Percentiles rank a stretch among this genome's conserved stretches.
Conservation (phyloP, 1,284 basidiomycete genomes). For the Neonothopanus nambi region DNA sequence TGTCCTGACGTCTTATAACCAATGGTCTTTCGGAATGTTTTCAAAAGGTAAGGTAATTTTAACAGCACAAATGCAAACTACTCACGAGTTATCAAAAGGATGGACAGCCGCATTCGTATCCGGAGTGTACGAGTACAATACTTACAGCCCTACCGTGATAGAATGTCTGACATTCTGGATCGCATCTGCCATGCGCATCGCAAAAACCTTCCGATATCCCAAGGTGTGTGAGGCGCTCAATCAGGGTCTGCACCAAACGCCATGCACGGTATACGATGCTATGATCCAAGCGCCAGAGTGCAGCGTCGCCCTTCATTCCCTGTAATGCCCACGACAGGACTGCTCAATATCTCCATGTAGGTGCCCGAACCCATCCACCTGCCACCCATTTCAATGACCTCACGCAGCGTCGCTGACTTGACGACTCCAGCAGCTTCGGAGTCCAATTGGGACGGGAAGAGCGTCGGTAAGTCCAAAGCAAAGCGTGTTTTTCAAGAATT, state of each 20-base stretch:
- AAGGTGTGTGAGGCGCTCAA: constrained; percentile 40
- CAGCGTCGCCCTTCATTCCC: constrained; percentile 32
- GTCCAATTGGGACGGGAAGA: constrained; percentile 48
- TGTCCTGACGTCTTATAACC: constrained; percentile 64
- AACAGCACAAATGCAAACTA: background rate
- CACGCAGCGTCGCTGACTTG: constrained; percentile 26
- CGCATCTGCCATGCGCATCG: constrained; percentile 45
- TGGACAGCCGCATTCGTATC: constrained; percentile 54
- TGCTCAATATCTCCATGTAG: constrained; percentile 34
- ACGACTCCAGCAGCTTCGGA: constrained; percentile 38
- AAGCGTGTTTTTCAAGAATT: constrained; percentile 3
- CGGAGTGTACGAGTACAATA: constrained; percentile 40
- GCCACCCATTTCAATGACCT: constrained; percentile 26
- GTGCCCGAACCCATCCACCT: constrained; percentile 45
- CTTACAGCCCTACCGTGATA: constrained; percentile 42
- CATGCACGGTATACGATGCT: constrained; percentile 46
- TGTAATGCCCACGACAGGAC: constrained; percentile 24
- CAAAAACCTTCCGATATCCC: constrained; percentile 39
- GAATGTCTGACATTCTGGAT: constrained; percentile 55
- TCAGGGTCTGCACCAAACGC: constrained; percentile 32
- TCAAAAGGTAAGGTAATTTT: constrained; percentile 45
- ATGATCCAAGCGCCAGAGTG: constrained; percentile 29
- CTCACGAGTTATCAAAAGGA: constrained; percentile 35
- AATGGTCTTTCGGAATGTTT: constrained; percentile 74
- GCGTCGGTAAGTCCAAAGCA: constrained; percentile 33